Evolutionary conservation across 2,329 filamentous ascomycete genomes (phyloP).

Genomic region (Aureobasidium namibiae): DNA sequence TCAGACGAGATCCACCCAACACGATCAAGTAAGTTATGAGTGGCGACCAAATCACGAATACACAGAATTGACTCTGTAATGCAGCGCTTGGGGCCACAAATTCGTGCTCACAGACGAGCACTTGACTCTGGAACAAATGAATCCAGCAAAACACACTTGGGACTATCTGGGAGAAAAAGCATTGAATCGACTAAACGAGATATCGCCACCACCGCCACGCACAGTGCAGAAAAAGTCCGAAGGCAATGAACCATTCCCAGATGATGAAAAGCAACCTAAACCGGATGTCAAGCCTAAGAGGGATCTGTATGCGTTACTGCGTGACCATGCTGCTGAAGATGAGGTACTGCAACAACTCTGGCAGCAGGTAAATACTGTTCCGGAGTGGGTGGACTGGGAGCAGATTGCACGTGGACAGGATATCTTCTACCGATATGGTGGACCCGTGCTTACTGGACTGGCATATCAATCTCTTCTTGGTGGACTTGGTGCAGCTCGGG

Average conservation of each 20-base stretch:
- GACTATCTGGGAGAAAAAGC: conserved; percentile 61
- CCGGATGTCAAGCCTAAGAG: conserved; percentile 30
- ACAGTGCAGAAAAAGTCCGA: conserved; percentile 12
- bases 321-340: conserved; percentile 50
- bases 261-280: conserved; percentile 16
- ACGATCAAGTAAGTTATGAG: neutral
- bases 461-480: conserved; percentile 60
- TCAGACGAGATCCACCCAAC: neutral
- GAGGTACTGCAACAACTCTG: conserved; percentile 52
- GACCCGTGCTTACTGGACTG: conserved; percentile 54
- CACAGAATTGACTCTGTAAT: neutral
- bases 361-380: conserved; percentile 58
- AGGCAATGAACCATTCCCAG: neutral
- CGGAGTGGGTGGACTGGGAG: conserved; percentile 70
- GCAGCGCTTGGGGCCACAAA: conserved; percentile 51
- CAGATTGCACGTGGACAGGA: conserved; percentile 67
- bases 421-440: conserved; percentile 69
- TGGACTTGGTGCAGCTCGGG: conserved; percentile 62
- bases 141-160: conserved; percentile 56
- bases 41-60: neutral
- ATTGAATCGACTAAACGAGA: conserved; percentile 53
- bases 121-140: conserved; percentile 49
- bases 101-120: conserved; percentile 64
- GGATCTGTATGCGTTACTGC: conserved; percentile 57
- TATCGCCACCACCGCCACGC: conserved; percentile 42